phyloP scores from a whole-genome alignment of 768 basidiomycete genomes.

The Leccinum longicurvipes region DNA sequence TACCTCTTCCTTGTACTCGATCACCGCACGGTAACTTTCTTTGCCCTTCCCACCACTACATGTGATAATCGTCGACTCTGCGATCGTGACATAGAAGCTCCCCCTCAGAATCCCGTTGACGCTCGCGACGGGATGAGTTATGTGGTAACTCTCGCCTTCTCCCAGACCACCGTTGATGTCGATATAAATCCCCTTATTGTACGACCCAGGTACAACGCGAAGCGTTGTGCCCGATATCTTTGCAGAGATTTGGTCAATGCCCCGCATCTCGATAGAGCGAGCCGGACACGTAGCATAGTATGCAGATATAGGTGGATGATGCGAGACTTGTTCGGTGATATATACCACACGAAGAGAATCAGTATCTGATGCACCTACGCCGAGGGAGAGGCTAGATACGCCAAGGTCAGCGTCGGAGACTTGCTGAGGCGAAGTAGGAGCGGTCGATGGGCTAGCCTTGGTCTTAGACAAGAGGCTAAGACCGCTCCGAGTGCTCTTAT shows the following conservation, averaged over 20 bases:
- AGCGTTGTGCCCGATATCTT: conserved; percentile 87
- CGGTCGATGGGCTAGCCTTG: conserved; percentile 32
- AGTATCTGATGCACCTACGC: conserved; percentile 30
- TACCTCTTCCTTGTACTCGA: conserved; percentile 97
- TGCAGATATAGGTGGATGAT: conserved; percentile 93
- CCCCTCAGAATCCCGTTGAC: conserved; percentile 93
- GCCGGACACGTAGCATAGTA: conserved; percentile 77
- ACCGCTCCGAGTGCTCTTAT: conserved; percentile 57
- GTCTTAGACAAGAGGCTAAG: conserved; percentile 54
- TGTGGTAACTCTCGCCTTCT: conserved; percentile 77
- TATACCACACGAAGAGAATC: conserved; percentile 64
- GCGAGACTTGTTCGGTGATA: conserved; percentile 92
- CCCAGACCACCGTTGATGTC: conserved; percentile 69
- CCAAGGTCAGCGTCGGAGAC: conserved; percentile 38
- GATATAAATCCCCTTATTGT: conserved; percentile 88
- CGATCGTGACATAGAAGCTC: conserved; percentile 85
- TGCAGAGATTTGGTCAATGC: conserved; percentile 92
- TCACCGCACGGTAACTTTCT: conserved; percentile 69
- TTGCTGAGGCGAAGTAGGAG: conserved; percentile 47
- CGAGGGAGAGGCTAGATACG: conserved; percentile 61
- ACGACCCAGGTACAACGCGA: conserved; percentile 76
- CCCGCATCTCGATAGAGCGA: conserved; percentile 65
- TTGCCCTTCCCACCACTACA: conserved; percentile 66
- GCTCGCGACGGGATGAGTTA: conserved; percentile 85
- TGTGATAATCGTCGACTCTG: conserved; percentile 77